These are phyloP conservation scores for Glycyrrhiza uralensis DNA, from an alignment of 306 rosid genomes.

Conservation along the genomic window DNA sequence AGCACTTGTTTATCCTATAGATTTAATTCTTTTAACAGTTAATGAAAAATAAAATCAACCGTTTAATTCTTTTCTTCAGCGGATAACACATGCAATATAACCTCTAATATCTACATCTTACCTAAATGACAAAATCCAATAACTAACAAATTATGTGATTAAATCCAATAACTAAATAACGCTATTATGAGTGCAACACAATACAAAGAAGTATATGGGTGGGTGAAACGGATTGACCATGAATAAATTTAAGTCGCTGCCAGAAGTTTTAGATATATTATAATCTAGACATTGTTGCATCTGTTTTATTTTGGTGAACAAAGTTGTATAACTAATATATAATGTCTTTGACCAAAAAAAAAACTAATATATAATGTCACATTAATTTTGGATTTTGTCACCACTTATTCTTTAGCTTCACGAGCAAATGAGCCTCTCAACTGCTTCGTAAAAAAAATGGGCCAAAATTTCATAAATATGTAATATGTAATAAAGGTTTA, in stretches of 20 bases:
- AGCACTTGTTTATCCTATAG: too few relatives aligned
- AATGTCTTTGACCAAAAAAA: too few relatives aligned
- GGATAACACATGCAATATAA: background rate
- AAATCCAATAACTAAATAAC: background rate
- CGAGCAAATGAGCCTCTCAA: background rate
- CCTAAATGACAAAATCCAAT: background rate
- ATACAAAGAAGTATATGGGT: too few relatives aligned
- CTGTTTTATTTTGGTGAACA: too few relatives aligned
- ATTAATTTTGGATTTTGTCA: conserved; percentile 5
- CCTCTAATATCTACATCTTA: background rate
- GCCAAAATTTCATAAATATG: conserved; percentile 7
- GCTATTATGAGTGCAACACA: background rate
- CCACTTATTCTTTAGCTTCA: conserved; percentile 8
- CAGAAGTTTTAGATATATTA: too few relatives aligned
- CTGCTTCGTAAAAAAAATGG: background rate
- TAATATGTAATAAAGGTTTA: conserved; percentile 1
- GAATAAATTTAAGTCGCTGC: background rate
- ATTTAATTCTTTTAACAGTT: too few relatives aligned
- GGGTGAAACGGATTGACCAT: background rate
- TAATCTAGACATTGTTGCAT: background rate
- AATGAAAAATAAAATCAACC: background rate
- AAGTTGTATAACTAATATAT: too few relatives aligned
- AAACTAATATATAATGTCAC: too few relatives aligned
- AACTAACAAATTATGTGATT: background rate
- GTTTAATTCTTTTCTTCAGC: background rate